phyloP scores from a whole-genome alignment of 2,329 filamentous ascomycete genomes.

The Keithomyces neogunnii region DNA sequence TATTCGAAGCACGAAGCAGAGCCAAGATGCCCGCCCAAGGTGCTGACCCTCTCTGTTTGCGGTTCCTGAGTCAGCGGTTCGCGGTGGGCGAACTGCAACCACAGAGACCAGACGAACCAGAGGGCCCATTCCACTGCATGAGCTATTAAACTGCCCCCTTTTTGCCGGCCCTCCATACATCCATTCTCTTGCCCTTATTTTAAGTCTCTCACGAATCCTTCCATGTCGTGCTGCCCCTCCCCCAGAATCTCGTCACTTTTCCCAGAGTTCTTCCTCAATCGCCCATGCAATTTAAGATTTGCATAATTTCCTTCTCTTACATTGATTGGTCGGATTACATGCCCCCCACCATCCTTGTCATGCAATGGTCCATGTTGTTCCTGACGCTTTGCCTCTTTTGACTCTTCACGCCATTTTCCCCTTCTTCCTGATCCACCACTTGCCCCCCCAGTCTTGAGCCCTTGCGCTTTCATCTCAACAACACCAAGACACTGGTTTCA shows the following conservation, averaged over 20 bases:
- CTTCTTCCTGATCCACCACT: too few species aligned
- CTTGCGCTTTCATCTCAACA: too few species aligned
- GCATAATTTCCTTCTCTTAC: slow-evolving; percentile 18
- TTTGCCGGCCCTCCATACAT: too few species aligned
- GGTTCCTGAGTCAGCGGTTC: too few species aligned
- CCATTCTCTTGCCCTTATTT: too few species aligned
- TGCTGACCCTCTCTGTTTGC: neutral
- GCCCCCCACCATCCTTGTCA: neutral
- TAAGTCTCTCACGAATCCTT: slow-evolving; percentile 4
- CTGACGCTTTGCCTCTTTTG: slow-evolving; percentile 10
- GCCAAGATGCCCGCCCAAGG: too few species aligned
- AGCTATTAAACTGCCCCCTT: too few species aligned
- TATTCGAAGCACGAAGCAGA: neutral
- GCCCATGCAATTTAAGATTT: slow-evolving; percentile 16
- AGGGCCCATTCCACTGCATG: too few species aligned
- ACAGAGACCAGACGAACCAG: too few species aligned
- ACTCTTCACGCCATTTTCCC: neutral
- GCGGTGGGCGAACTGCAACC: too few species aligned
- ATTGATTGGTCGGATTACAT: slow-evolving; percentile 7
- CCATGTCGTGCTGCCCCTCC: neutral
- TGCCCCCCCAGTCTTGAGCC: too few species aligned
- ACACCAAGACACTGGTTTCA: too few species aligned
- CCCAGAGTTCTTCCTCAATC: neutral
- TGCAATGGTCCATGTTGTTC: slow-evolving; percentile 2
- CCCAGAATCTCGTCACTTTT: neutral